Base-by-base conservation (phyloP, 1,139 yeast genomes). In the Candida smagusa region DNA sequence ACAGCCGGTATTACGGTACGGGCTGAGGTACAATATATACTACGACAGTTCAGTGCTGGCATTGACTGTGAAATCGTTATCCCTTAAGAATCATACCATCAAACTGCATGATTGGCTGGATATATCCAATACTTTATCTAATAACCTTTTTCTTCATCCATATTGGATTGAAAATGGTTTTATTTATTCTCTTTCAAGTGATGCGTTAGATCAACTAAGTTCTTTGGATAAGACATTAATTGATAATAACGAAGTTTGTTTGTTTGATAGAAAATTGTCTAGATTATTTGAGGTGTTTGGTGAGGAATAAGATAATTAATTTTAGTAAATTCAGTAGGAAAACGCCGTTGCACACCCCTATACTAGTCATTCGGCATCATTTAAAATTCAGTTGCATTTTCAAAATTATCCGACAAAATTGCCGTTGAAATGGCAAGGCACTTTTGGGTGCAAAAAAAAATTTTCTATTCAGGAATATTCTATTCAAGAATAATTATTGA, bases 81-180 rank as follows among this genome's bases (percentile, higher is more conserved):
- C 35, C 29, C 35, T 39, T 22, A 33, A 32, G n/a, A 28, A 27
- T 8, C 19, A 22, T 7, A 11, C 33, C 3, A 34, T 42, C 9
- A 6, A 11, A 2, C 9, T 22, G 2, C 23, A 31, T 8, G 11
- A 24, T 6, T 40, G 46, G 44, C 9, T 35, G 5, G 36, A 33
- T 6, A 30, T 44, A 7, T 34, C 47, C 6, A 32, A 34, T 25
- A 25, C 22, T 2, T 27, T 44, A n/a, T 34, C 44, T 12, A 39
- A 40, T 16, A 35, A 44, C n/a, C 26, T 44, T 7, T 42, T 38
- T 30, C 27, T 38, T 16, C 45, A 42, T 21, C 47, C 47, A 8
- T 44, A 32, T 21, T 35, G 37, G 28, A 28, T 40, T 6, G 22
- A 25, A 6, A 34, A 22, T 7, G 37, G 36, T 2, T 11, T 8